phyloP scores from a whole-genome alignment of 2,329 filamentous ascomycete species.

The Paecilomyces sp. region DNA sequence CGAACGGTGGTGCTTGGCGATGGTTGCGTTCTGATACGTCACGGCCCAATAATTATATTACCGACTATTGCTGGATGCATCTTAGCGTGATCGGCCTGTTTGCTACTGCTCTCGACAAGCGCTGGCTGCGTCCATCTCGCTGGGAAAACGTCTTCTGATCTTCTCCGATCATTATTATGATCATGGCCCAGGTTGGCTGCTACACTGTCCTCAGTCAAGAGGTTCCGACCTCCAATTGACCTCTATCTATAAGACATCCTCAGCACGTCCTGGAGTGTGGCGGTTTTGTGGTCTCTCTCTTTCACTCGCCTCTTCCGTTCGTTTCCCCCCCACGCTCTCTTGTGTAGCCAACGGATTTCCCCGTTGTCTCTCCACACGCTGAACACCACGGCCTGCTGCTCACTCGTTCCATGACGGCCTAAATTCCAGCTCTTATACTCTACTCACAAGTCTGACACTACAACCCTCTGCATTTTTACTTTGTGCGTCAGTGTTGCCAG shows the following conservation, averaged over 20 bases:
- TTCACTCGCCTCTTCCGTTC: slow-evolving; percentile 2
- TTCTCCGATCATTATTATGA: neutral
- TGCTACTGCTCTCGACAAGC: neutral
- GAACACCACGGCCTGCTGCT: neutral
- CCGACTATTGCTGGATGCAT: neutral
- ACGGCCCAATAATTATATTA: slow-evolving; percentile 1
- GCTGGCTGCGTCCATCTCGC: neutral
- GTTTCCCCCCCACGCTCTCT: slow-evolving; percentile 5
- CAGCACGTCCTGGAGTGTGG: slow-evolving; percentile 11
- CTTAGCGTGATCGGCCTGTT: neutral
- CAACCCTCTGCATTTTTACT: slow-evolving; percentile 1
- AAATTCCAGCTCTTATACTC: neutral
- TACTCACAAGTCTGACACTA: neutral
- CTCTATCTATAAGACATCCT: slow-evolving; percentile 19
- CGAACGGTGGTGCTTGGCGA: slow-evolving; percentile 1
- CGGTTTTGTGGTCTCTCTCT: slow-evolving; percentile 1
- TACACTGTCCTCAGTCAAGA: slow-evolving; percentile 8
- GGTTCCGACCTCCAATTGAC: slow-evolving; percentile 13
- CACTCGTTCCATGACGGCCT: neutral
- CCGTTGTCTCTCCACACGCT: slow-evolving; percentile 1
- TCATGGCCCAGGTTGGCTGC: slow-evolving; percentile 1
- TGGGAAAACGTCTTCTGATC: slow-evolving; percentile 5
- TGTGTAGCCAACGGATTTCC: slow-evolving; percentile 2
- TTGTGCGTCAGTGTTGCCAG: slow-evolving; percentile 2
- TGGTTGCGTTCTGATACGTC: slow-evolving; percentile 4